These are phyloP conservation scores for Ophiostoma novo-ulmi DNA, from an alignment of 2,329 filamentous ascomycete genomes.

Conservation along the genomic window DNA sequence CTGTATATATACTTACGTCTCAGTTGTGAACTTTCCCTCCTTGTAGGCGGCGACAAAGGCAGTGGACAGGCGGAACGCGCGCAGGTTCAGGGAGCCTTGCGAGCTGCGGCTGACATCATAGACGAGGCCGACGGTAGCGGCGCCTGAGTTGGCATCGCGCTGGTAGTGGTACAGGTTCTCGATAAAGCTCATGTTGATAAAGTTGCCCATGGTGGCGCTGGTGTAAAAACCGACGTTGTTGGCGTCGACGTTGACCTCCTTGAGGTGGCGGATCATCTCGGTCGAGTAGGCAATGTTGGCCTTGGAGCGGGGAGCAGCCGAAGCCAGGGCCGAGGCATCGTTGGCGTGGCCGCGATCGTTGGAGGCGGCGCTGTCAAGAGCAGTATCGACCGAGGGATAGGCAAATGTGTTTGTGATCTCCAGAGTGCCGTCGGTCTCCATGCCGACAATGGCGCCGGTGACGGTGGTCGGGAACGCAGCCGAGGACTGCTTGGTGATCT, in stretches of 20 bases:
- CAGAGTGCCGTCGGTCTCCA: conserved; percentile 76
- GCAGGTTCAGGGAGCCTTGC: conserved; percentile 81
- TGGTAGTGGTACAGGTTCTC: conserved; percentile 99
- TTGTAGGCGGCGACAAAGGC: conserved; percentile 88
- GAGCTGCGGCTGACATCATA: conserved; percentile 95
- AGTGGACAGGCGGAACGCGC: conserved; percentile 84
- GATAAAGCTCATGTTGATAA: conserved; percentile 88
- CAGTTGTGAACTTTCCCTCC: conserved; percentile 95
- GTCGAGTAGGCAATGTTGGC: conserved; percentile 81
- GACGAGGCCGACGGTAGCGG: conserved; percentile 79
- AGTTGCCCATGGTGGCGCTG: conserved; percentile 97
- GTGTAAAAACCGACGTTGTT: conserved; percentile 71
- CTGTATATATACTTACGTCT: conserved; percentile 61
- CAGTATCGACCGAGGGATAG: conserved; percentile 77
- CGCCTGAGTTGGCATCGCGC: conserved; percentile 86
- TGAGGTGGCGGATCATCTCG: conserved; percentile 94
- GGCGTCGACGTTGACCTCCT: conserved; percentile 59
- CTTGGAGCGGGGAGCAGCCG: conserved; percentile 87
- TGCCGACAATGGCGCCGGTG: conserved; percentile 86
- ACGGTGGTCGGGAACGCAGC: conserved; percentile 81
- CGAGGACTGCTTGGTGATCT: conserved; percentile 94
- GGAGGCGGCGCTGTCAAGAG: conserved; percentile 45
- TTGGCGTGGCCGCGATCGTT: conserved; percentile 55
- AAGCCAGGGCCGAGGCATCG: conserved; percentile 68
- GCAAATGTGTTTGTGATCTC: conserved; percentile 94